Evolutionary conservation across 2,329 filamentous ascomycete genomes (phyloP).

Genomic region (Colletotrichum sp.): DNA sequence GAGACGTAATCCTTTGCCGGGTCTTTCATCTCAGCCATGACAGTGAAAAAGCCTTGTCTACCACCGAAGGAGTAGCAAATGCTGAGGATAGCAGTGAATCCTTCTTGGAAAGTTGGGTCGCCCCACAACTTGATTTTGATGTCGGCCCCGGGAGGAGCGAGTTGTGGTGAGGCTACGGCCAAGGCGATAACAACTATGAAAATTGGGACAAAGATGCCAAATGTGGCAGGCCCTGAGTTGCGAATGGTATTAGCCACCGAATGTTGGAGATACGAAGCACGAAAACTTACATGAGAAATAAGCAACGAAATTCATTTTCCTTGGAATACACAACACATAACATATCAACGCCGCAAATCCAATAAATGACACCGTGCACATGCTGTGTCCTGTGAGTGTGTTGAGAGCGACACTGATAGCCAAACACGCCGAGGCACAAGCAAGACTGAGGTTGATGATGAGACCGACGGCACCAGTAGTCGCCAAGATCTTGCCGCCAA

Average conservation of each 20-base stretch:
- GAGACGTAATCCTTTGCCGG: background rate
- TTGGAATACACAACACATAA: background rate
- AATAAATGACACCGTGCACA: background rate
- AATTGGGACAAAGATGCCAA: background rate
- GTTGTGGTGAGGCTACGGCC: background rate
- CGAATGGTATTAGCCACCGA: fast-evolving
- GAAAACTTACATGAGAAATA: background rate
- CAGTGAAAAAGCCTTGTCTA: background rate
- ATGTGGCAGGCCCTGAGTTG: background rate
- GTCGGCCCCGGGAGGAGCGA: background rate
- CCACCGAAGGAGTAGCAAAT: background rate
- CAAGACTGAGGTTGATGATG: background rate
- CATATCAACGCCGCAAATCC: background rate
- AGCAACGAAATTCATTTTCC: background rate
- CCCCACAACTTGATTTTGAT: background rate
- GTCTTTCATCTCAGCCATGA: background rate
- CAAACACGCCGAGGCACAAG: background rate
- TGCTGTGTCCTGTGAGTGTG: background rate
- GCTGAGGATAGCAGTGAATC: background rate
- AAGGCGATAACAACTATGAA: background rate
- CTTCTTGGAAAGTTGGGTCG: background rate
- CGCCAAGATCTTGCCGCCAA: fast-evolving
- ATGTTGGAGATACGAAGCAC: fast-evolving
- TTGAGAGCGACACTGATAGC: background rate
- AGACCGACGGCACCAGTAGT: background rate